Base-by-base conservation (phyloP, 2,329 filamentous ascomycete species). In the Geosmithia morbida region DNA sequence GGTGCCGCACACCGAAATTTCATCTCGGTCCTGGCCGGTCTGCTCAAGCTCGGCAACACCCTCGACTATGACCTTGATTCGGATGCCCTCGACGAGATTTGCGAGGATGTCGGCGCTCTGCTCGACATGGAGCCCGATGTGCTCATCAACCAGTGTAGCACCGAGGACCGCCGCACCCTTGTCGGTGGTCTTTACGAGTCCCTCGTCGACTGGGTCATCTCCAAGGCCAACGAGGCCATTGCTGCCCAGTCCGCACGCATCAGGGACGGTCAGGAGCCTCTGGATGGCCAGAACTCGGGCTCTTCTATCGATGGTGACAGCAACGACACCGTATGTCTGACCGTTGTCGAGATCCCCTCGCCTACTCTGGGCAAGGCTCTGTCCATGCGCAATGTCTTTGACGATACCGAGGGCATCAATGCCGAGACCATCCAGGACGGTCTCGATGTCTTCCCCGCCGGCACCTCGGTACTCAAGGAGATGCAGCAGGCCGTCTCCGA, bases 361-460 rank as follows among this genome's bases (percentile, higher is more conserved):
- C 81, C 86, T 29, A 73, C 77, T 1, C 71, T 98, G 1, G 88
- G 85, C 49, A 96, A 92, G 64, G 92, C 90, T 0, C 66, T 94
- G n/a, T 80, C 86, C 13, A 79, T 98, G 68, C 85, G 87, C 40
- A 87, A 86, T 14, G 79, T 97, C 37, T 98, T 98, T 56, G 90
- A 98, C 54, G 92, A 97, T 56, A 78, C 72, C n/a, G 71, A 83
- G 18, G 92, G 92, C 46, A 96, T 98, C 66, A 97, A 97, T 56
- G 76, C 84, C 0, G 92, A 98, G 68, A 97, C 98, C 89, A 94
- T 90, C 58, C 83, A 90, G 51, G 92, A 98, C 54, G 92, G 92
- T 10, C 77, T 98, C 1, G 76, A 85, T n/a, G 75, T 94, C 2
- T 66, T 75, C 1, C 56, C 82, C 0, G 80, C 80, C 1, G 85